Evolutionary conservation across 768 basidiomycete genomes (phyloP).

Genomic region (Serendipita vermifera): DNA sequence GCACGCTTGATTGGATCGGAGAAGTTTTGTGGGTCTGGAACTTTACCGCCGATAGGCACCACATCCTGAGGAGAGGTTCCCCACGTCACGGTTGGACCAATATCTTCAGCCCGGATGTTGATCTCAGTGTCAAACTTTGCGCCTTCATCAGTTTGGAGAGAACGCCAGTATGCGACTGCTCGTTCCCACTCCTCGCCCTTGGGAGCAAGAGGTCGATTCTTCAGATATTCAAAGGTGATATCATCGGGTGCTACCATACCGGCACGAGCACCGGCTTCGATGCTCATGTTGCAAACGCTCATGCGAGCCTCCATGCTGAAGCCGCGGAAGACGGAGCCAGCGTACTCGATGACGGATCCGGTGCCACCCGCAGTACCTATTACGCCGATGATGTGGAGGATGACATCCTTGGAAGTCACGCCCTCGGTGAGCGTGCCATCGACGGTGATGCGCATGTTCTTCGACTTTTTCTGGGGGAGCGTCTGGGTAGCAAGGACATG

Average conservation of each 20-base stretch:
- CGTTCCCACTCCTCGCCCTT: slow-evolving; percentile 76
- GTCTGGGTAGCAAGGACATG: slow-evolving; percentile 91
- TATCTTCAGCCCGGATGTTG: slow-evolving; percentile 67
- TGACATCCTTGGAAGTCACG: slow-evolving; percentile 80
- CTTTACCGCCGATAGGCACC: slow-evolving; percentile 64
- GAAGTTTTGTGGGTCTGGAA: slow-evolving; percentile 63
- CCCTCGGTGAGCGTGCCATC: slow-evolving; percentile 71
- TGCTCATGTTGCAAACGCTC: slow-evolving; percentile 92
- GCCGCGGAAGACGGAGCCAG: slow-evolving; percentile 73
- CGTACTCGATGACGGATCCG: slow-evolving; percentile 83
- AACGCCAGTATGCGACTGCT: slow-evolving; percentile 76
- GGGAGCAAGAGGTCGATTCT: slow-evolving; percentile 66
- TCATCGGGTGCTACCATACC: slow-evolving; percentile 90
- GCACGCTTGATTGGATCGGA: slow-evolving; percentile 50
- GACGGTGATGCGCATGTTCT: slow-evolving; percentile 87
- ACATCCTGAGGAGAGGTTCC: slow-evolving; percentile 87
- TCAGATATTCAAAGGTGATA: slow-evolving; percentile 72
- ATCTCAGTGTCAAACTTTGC: slow-evolving; percentile 78
- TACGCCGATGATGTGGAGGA: slow-evolving; percentile 77
- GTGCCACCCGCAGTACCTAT: slow-evolving; percentile 92
- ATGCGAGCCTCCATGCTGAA: slow-evolving; percentile 86
- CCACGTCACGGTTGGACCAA: slow-evolving; percentile 85
- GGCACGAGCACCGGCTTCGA: slow-evolving; percentile 84
- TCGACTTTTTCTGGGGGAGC: slow-evolving; percentile 70
- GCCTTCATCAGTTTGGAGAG: slow-evolving; percentile 64